Evolutionary conservation across 352 stramenopile genomes (phyloP).

Genomic region (Phytophthora megakarya): DNA sequence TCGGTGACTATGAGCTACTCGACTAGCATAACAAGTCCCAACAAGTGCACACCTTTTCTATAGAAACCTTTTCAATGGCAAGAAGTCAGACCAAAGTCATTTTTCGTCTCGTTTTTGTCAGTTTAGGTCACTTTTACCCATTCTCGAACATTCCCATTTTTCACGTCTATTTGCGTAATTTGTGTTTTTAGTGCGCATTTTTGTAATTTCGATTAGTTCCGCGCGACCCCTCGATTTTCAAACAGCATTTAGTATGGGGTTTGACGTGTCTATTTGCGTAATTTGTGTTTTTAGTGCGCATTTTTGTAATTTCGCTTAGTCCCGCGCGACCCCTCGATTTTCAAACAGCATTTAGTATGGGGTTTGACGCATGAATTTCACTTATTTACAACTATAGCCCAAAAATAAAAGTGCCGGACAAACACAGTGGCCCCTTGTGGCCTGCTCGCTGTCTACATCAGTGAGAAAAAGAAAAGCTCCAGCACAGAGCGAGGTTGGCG

Average conservation of each 20-base stretch:
- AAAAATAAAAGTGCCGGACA: slow-evolving; percentile 33
- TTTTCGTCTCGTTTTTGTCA: not conserved
- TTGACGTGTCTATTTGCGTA: not conserved
- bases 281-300: not conserved
- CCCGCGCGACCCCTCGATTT: not conserved
- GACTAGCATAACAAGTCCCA: no score
- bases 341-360: not conserved
- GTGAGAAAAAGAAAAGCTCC: slow-evolving; percentile 50
- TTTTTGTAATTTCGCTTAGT: no score
- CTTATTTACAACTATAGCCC: no score
- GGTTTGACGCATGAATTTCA: no score
- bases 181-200: not conserved
- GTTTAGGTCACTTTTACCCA: not conserved
- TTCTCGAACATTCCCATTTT: not conserved
- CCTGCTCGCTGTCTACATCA: slow-evolving; percentile 34
- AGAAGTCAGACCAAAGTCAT: not conserved
- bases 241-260: slow-evolving; percentile 1
- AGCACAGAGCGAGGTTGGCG: slow-evolving; percentile 35
- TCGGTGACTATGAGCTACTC: no score
- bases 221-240: not conserved
- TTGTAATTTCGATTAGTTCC: no score
- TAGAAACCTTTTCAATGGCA: not conserved
- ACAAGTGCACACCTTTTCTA: no score
- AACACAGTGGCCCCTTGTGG: slow-evolving; percentile 14
- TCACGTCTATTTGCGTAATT: not conserved